Percentiles rank a stretch among this genome's conserved stretches.
These are phyloP conservation scores for Phytophthora europaea DNA, from an alignment of 352 stramenopile genomes.

Conservation along the genomic window DNA sequence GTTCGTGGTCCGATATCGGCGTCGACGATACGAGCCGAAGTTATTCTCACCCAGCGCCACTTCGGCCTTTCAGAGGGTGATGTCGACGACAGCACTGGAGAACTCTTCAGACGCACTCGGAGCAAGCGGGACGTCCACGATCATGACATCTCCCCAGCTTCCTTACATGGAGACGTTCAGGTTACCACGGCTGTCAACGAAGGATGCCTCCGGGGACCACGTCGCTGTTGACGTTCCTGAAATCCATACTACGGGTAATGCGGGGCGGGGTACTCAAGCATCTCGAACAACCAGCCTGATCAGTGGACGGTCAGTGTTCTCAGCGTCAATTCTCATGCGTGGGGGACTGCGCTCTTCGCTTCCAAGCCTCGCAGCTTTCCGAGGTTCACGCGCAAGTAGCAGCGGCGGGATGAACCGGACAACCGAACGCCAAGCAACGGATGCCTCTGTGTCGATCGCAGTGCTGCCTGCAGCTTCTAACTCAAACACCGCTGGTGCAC, in stretches of 20 bases:
- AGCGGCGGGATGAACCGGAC: neutral
- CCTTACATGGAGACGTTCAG: conserved; percentile 32
- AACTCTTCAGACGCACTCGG: conserved; percentile 13
- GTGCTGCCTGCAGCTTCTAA: neutral
- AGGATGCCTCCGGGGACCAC: conserved; percentile 4
- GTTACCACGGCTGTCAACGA: conserved; percentile 17
- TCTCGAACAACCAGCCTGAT: conserved; percentile 23
- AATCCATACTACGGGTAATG: neutral
- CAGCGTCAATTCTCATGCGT: conserved; percentile 18
- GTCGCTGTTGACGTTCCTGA: conserved; percentile 22
- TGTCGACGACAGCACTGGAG: conserved; percentile 22
- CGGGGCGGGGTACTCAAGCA: neutral
- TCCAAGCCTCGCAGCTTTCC: conserved; percentile 17
- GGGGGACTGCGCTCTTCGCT: conserved; percentile 21
- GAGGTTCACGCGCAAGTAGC: conserved; percentile 10
- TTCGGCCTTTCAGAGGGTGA: conserved; percentile 29
- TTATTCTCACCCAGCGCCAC: conserved; percentile 25
- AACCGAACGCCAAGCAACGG: conserved; percentile 3
- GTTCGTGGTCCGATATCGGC: conserved; percentile 25
- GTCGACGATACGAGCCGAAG: conserved; percentile 19
- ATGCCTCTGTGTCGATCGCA: conserved; percentile 12
- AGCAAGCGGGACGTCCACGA: conserved; percentile 22
- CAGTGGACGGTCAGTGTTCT: conserved; percentile 35
- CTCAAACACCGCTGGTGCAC: neutral
- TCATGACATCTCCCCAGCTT: conserved; percentile 19